Conservation (phyloP, 306 rosid genomes). For the Hylodesmum podocarpum region DNA sequence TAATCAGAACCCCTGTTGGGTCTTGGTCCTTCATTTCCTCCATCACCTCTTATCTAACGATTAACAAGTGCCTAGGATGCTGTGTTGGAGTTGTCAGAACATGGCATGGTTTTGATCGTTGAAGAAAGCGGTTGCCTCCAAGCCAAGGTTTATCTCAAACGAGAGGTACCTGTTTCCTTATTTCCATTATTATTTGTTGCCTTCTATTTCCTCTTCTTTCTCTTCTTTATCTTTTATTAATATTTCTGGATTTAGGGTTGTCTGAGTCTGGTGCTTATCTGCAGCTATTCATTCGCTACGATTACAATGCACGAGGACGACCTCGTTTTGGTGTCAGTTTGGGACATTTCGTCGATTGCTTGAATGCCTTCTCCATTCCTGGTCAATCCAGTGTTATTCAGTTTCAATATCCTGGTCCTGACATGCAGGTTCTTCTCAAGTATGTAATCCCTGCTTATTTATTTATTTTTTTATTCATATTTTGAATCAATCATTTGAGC, state of each 20-base stretch:
- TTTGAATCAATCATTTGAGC: neutral
- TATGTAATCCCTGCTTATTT: slow-evolving; percentile 28
- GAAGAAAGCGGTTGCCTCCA: slow-evolving; percentile 89
- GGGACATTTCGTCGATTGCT: slow-evolving; percentile 79
- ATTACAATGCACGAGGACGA: slow-evolving; percentile 73
- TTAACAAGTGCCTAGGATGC: slow-evolving; percentile 53
- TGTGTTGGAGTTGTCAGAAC: slow-evolving; percentile 76
- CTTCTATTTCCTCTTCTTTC: no score
- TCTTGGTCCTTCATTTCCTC: neutral
- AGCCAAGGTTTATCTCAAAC: slow-evolving; percentile 93
- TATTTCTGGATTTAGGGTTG: neutral
- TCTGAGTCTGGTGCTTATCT: neutral
- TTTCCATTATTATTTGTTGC: neutral
- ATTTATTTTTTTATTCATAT: neutral
- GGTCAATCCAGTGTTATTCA: slow-evolving; percentile 62
- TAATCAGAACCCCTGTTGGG: neutral
- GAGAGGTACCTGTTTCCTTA: slow-evolving; percentile 53
- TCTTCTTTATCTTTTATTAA: neutral
- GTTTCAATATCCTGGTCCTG: slow-evolving; percentile 89
- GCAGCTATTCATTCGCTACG: slow-evolving; percentile 75
- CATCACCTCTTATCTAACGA: neutral
- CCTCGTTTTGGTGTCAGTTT: slow-evolving; percentile 90
- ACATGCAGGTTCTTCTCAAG: slow-evolving; percentile 95
- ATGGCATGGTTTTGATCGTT: slow-evolving; percentile 83
- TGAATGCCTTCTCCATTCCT: slow-evolving; percentile 81